These are phyloP conservation scores for Aspergillus fischeri DNA, from an alignment of 2,329 filamentous ascomycete genomes.

Conservation along the genomic window DNA sequence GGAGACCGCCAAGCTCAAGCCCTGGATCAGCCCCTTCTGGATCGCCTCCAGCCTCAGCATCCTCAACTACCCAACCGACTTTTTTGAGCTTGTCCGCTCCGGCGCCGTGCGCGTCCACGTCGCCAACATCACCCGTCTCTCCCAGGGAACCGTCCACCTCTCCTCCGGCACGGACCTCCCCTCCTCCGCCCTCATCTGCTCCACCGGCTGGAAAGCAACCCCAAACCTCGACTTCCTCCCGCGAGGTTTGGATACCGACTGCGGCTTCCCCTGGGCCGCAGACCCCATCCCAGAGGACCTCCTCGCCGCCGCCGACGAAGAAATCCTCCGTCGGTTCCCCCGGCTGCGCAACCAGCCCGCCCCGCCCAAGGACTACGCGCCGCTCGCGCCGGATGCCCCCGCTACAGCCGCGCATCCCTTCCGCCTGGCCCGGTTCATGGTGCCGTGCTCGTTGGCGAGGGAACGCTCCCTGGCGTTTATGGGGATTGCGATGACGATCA, in stretches of 20 bases:
- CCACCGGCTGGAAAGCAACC: slow-evolving; percentile 55
- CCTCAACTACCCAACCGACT: slow-evolving; percentile 55
- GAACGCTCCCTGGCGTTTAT: slow-evolving; percentile 47
- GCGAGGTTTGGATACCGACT: slow-evolving; percentile 37
- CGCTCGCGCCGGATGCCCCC: slow-evolving; percentile 31
- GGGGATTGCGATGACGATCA: slow-evolving; percentile 45
- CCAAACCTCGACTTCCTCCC: slow-evolving; percentile 49
- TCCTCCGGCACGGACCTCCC: slow-evolving; percentile 42
- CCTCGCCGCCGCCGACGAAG: slow-evolving; percentile 44
- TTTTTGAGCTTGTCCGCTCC: slow-evolving; percentile 54
- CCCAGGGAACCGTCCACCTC: slow-evolving; percentile 45
- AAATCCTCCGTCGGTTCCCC: slow-evolving; percentile 51
- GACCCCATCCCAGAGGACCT: slow-evolving; percentile 33
- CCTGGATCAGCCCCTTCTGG: slow-evolving; percentile 49
- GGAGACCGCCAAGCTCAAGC: slow-evolving; percentile 44
- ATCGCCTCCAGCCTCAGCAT: slow-evolving; percentile 56
- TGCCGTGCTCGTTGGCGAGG: slow-evolving; percentile 39
- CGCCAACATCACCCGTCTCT: slow-evolving; percentile 51
- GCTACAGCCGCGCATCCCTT: slow-evolving; percentile 43
- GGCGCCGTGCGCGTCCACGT: slow-evolving; percentile 55
- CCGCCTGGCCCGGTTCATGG: slow-evolving; percentile 46
- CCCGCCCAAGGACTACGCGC: slow-evolving; percentile 16
- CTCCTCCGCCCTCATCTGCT: slow-evolving; percentile 51
- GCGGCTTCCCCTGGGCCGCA: slow-evolving; percentile 44
- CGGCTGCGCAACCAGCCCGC: slow-evolving; percentile 44